Conservation (phyloP, 140 eudicot species). For the Flaveria floridana region DNA sequence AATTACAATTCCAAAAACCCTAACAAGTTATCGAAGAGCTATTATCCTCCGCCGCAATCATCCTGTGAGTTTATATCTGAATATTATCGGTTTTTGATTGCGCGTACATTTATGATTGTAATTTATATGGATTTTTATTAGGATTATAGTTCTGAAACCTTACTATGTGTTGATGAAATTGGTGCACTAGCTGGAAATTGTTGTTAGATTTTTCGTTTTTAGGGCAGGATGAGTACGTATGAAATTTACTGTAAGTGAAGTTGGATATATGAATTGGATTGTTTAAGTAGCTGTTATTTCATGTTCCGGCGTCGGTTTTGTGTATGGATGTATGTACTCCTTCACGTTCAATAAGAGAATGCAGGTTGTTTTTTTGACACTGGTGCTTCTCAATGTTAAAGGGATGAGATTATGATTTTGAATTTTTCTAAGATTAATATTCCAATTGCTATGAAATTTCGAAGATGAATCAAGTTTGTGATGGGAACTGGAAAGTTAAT, state of each 20-base stretch:
- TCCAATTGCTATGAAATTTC: background rate
- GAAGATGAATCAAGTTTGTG: background rate
- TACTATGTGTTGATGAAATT: slow-evolving; percentile 13
- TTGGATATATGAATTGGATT: too few relatives aligned
- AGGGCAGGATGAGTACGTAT: too few relatives aligned
- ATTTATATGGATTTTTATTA: background rate
- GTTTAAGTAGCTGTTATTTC: too few relatives aligned
- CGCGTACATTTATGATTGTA: background rate
- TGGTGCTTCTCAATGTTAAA: too few relatives aligned
- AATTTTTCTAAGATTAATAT: too few relatives aligned
- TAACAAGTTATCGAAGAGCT: slow-evolving; percentile 11
- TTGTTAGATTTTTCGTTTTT: background rate
- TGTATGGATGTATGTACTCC: too few relatives aligned
- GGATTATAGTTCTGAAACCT: background rate
- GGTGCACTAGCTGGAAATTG: slow-evolving; percentile 1
- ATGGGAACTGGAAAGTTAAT: background rate
- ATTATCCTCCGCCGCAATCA: slow-evolving; percentile 25
- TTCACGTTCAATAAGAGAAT: too few relatives aligned
- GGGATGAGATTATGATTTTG: too few relatives aligned
- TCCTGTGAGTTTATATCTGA: slow-evolving; percentile 31
- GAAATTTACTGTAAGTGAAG: too few relatives aligned
- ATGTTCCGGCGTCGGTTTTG: too few relatives aligned
- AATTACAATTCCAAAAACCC: slow-evolving; percentile 34
- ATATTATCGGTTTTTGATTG: background rate
- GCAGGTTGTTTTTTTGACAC: too few relatives aligned